These are phyloP conservation scores for Podaxis sp. DNA, from an alignment of 768 basidiomycete genomes.

Conservation along the genomic window DNA sequence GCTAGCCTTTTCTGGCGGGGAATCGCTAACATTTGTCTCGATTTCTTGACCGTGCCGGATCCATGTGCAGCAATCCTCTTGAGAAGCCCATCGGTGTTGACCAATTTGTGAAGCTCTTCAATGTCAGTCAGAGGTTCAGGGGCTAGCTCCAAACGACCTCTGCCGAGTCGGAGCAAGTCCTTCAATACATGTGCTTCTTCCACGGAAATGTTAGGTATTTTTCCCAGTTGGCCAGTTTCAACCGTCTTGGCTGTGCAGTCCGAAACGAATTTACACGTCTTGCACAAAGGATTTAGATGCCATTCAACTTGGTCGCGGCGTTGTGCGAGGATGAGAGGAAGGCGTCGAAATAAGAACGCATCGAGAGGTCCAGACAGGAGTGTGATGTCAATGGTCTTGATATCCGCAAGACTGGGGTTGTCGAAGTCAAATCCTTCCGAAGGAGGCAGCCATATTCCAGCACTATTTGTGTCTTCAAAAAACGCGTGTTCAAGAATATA, in stretches of 20 bases:
- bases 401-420: slow-evolving; percentile 33
- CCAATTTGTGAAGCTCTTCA: slow-evolving; percentile 42
- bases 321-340: slow-evolving; percentile 37
- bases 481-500: slow-evolving; percentile 32
- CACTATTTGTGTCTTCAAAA: slow-evolving; percentile 32
- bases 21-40: slow-evolving; percentile 32
- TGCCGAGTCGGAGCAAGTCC: slow-evolving; percentile 32
- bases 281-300: slow-evolving; percentile 51
- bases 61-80: slow-evolving; percentile 27
- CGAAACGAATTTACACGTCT: slow-evolving; percentile 37
- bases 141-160: slow-evolving; percentile 10
- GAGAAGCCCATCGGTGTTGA: slow-evolving; percentile 27
- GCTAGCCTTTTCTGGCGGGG: slow-evolving; percentile 13
- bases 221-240: slow-evolving; percentile 37
- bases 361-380: slow-evolving; percentile 41
- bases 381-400: slow-evolving; percentile 37
- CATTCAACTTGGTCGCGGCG: slow-evolving; percentile 36
- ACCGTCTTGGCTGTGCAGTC: slow-evolving; percentile 35
- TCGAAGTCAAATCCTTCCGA: slow-evolving; percentile 30
- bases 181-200: slow-evolving; percentile 40
- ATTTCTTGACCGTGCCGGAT: slow-evolving; percentile 38
- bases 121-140: slow-evolving; percentile 36
- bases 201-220: slow-evolving; percentile 47
- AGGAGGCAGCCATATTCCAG: slow-evolving; percentile 48
- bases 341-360: slow-evolving; percentile 39